These are phyloP conservation scores for Macrophomina pseudophaseolina DNA, from an alignment of 2,329 filamentous ascomycete genomes.

Conservation along the genomic window DNA sequence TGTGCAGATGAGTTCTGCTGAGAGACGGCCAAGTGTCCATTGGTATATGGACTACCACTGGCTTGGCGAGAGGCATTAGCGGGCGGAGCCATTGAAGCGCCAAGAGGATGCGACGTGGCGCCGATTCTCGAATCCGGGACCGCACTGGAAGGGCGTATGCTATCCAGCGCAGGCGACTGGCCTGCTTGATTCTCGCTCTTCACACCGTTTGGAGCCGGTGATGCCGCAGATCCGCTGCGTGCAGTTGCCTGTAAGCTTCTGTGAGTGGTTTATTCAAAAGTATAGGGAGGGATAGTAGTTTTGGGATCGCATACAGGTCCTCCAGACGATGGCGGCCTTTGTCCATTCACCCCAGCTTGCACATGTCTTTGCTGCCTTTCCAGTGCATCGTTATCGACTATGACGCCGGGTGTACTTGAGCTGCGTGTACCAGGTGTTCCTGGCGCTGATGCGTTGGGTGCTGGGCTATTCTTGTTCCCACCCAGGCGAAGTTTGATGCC, in stretches of 20 bases:
- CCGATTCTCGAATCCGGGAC: conserved; percentile 37
- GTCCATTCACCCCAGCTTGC: conserved; percentile 54
- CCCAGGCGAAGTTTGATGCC: conserved; percentile 73
- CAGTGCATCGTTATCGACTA: conserved; percentile 61
- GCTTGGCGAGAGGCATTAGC: conserved; percentile 38
- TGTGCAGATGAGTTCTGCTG: conserved; percentile 2
- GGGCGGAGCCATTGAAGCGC: conserved; percentile 47
- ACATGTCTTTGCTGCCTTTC: conserved; percentile 59
- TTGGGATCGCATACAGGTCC: conserved; percentile 34
- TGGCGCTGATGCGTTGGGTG: conserved; percentile 35
- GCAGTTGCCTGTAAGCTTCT: conserved; percentile 36
- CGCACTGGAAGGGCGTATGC: conserved; percentile 44
- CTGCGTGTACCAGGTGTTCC: conserved; percentile 47
- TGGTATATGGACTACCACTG: conserved; percentile 50
- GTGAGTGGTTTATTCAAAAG: conserved; percentile 29
- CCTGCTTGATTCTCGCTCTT: conserved; percentile 46
- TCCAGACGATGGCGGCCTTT: conserved; percentile 35
- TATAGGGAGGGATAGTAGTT: no score
- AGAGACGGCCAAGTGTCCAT: background rate
- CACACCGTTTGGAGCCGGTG: conserved; percentile 39
- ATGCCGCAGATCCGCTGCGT: conserved; percentile 46
- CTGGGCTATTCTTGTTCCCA: conserved; percentile 47
- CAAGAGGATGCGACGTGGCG: conserved; percentile 32
- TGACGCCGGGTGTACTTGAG: conserved; percentile 54
- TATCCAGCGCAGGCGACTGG: conserved; percentile 51